A percentile compares a stretch with the other conserved stretches of the same genome.
These are phyloP conservation scores for Ricinus communis DNA, from an alignment of 345 rosid genomes.

Conservation along the genomic window DNA sequence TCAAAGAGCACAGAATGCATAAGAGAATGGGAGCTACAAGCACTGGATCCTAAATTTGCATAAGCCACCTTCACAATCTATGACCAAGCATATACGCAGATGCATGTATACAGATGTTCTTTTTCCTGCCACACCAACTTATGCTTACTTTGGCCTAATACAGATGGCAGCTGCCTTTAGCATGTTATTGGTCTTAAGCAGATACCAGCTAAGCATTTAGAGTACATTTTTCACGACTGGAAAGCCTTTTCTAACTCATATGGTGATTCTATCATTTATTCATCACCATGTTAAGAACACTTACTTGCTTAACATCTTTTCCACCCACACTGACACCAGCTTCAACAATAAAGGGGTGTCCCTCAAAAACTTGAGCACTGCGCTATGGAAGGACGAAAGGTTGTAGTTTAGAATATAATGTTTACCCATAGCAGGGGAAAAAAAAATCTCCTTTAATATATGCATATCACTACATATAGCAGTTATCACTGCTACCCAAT, in stretches of 20 bases:
- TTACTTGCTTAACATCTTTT: constrained; percentile 89
- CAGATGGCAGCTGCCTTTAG: not conserved
- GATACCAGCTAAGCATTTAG: not conserved
- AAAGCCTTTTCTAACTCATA: not conserved
- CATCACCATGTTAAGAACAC: constrained; percentile 10
- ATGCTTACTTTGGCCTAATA: not conserved
- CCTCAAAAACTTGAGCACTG: constrained; percentile 99
- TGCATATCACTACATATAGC: not conserved
- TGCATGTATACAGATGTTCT: not conserved
- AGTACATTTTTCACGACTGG: not conserved
- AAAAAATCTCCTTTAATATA: too few species aligned
- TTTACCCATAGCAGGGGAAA: constrained; percentile 7
- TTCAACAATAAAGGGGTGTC: constrained; percentile 96
- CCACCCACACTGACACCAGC: constrained; percentile 98
- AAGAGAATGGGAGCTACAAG: not conserved
- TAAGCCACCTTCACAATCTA: not conserved
- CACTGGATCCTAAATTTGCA: not conserved
- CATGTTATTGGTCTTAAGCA: not conserved
- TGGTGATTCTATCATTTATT: not conserved
- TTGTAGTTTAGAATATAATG: not conserved
- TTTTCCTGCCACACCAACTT: not conserved
- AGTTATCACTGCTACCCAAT: not conserved
- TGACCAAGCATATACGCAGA: not conserved
- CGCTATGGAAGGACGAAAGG: constrained; percentile 26
- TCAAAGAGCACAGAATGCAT: not conserved